Evolutionary conservation across 306 rosid genomes (phyloP).

Genomic region (Corylus americana): DNA sequence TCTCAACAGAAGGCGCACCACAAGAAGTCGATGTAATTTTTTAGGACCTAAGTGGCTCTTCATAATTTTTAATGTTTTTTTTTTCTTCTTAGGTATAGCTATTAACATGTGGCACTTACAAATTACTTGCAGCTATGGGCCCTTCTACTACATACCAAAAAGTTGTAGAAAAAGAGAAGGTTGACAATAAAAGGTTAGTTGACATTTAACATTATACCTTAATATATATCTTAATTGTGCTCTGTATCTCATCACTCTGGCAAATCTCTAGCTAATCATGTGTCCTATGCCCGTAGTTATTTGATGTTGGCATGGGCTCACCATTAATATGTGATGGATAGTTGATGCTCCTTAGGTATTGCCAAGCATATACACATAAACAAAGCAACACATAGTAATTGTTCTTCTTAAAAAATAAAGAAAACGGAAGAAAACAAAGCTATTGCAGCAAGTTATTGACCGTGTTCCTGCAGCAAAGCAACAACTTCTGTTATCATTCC

Average conservation of each 20-base stretch:
- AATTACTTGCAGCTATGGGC: constrained; percentile 53
- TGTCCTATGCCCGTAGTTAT: not conserved
- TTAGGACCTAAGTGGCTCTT: constrained; percentile 7
- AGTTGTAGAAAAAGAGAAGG: constrained; percentile 52
- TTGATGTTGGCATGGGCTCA: not conserved
- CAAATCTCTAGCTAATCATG: not conserved
- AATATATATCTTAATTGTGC: not conserved
- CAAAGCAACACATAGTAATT: not conserved
- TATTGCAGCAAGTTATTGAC: no score
- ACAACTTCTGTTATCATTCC: not conserved
- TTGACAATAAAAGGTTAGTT: constrained; percentile 65
- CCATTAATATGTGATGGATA: not conserved
- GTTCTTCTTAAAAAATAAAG: not conserved
- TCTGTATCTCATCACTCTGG: not conserved
- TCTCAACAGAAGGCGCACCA: constrained; percentile 39
- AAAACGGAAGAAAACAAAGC: not conserved
- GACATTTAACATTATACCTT: not conserved
- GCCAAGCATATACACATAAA: not conserved
- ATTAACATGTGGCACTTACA: constrained; percentile 19
- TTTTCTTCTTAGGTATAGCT: not conserved
- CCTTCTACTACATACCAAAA: constrained; percentile 47
- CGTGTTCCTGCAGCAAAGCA: not conserved
- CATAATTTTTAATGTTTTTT: constrained; percentile 4
- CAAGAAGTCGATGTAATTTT: constrained; percentile 69
- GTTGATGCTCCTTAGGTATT: not conserved